These are phyloP conservation scores for Bassia scoparia DNA, from an alignment of 148 eudicot species.

Conservation along the genomic window DNA sequence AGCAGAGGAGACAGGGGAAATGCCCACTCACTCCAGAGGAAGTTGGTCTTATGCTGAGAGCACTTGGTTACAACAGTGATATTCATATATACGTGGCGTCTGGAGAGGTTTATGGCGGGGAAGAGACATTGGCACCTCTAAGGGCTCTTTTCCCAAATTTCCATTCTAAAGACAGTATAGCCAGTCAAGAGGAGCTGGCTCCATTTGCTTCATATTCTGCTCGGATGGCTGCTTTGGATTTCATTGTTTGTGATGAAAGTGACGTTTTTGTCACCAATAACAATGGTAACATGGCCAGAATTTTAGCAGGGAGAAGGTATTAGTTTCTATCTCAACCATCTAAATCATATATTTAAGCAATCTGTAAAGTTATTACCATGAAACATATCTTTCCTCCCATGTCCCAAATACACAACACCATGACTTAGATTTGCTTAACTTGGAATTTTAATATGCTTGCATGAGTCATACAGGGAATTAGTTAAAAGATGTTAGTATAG, in stretches of 20 bases:
- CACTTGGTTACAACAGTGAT: constrained; percentile 62
- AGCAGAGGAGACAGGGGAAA: constrained; percentile 76
- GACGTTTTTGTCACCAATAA: constrained; percentile 85
- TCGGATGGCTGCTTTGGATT: constrained; percentile 89
- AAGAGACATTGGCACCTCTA: constrained; percentile 73
- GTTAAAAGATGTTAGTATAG: too few relatives aligned
- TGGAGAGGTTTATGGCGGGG: constrained; percentile 80
- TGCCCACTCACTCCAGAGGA: constrained; percentile 87
- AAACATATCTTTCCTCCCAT: too few relatives aligned
- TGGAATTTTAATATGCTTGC: too few relatives aligned
- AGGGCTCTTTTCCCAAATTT: constrained; percentile 74
- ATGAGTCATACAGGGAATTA: too few relatives aligned
- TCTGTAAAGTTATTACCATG: too few relatives aligned
- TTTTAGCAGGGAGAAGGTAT: constrained; percentile 85
- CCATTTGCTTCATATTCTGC: constrained; percentile 67
- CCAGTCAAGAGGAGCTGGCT: constrained; percentile 62
- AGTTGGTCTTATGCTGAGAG: constrained; percentile 87
- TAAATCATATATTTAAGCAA: too few relatives aligned
- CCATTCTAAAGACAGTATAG: constrained; percentile 62
- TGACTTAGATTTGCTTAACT: too few relatives aligned
- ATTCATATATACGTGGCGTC: constrained; percentile 83
- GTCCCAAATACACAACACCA: too few relatives aligned
- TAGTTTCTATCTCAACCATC: too few relatives aligned
- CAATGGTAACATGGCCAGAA: constrained; percentile 92
- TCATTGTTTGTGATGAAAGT: constrained; percentile 76